These are phyloP conservation scores for Zostera marina DNA, from an alignment of 116 monocot genomes.

Conservation along the genomic window DNA sequence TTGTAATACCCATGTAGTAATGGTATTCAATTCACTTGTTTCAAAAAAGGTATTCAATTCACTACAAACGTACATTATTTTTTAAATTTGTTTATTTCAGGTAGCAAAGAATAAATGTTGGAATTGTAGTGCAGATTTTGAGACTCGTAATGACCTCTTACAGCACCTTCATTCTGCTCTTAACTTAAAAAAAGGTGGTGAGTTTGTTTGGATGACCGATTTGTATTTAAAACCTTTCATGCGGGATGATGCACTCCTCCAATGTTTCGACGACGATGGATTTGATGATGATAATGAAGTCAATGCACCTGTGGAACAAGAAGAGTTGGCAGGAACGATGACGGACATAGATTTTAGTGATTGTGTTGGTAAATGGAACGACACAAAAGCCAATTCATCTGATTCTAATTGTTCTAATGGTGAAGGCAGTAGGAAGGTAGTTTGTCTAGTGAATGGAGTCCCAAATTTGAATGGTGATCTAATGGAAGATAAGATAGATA, in stretches of 20 bases:
- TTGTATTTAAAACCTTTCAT: constrained; percentile 66
- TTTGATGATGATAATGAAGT: constrained; percentile 44
- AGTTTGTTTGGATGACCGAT: constrained; percentile 53
- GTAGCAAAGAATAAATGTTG: constrained; percentile 66
- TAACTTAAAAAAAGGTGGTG: constrained; percentile 13
- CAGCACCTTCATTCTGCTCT: constrained; percentile 32
- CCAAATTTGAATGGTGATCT: constrained; percentile 2
- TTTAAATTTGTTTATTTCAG: constrained; percentile 17
- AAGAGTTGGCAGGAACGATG: constrained; percentile 33
- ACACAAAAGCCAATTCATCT: neutral
- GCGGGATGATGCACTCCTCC: constrained; percentile 65
- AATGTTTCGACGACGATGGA: constrained; percentile 49
- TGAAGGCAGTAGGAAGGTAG: neutral
- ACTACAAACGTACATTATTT: too few relatives aligned
- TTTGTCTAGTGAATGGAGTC: constrained; percentile 1
- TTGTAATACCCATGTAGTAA: too few relatives aligned
- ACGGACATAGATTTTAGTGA: neutral
- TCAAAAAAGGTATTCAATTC: too few relatives aligned
- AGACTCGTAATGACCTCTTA: constrained; percentile 23
- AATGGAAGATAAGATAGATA: neutral
- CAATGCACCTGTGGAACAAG: constrained; percentile 23
- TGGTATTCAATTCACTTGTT: too few relatives aligned
- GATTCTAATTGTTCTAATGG: neutral
- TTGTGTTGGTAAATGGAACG: neutral
- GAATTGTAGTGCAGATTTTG: constrained; percentile 32